Evolutionary conservation across 73 alveolate species (phyloP).

Genomic region (Symbiodinium pilosum): DNA sequence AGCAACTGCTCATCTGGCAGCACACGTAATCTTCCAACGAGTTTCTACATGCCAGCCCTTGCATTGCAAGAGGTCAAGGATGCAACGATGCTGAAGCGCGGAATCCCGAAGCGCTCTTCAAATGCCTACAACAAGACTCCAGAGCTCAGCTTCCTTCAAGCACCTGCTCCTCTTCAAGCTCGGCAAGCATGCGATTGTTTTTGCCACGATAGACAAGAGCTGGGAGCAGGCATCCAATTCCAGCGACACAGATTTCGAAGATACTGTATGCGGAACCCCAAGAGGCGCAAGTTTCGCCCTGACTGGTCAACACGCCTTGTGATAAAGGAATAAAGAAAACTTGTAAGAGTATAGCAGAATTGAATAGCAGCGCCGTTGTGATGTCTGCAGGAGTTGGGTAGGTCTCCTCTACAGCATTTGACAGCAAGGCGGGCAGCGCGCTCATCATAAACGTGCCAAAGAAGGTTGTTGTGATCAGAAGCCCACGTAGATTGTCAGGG

Average conservation of each 20-base stretch:
- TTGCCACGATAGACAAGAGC: constrained; percentile 38
- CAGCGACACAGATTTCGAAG: constrained; percentile 14
- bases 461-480: constrained; percentile 38
- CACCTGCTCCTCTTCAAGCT: constrained; percentile 15
- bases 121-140: background rate
- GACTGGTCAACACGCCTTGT: background rate
- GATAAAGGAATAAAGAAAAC: constrained; percentile 58
- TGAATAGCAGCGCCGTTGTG: constrained; percentile 72
- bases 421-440: constrained; percentile 64
- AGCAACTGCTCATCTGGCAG: too few relatives aligned
- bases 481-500: constrained; percentile 28
- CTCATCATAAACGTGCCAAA: constrained; percentile 76
- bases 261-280: constrained; percentile 81
- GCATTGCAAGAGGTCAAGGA: too few relatives aligned
- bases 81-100: background rate
- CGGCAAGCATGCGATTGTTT: constrained; percentile 64
- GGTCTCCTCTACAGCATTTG: constrained; percentile 77
- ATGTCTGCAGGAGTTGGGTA: constrained; percentile 69
- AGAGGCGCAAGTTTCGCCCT: constrained; percentile 49
- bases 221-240: constrained; percentile 54
- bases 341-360: constrained; percentile 65
- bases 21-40: too few relatives aligned
- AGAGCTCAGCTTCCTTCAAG: constrained; percentile 13
- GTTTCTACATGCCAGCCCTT: too few relatives aligned
- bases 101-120: background rate